Conservation (phyloP, 768 basidiomycete species). For the Boletus subparvulus region DNA sequence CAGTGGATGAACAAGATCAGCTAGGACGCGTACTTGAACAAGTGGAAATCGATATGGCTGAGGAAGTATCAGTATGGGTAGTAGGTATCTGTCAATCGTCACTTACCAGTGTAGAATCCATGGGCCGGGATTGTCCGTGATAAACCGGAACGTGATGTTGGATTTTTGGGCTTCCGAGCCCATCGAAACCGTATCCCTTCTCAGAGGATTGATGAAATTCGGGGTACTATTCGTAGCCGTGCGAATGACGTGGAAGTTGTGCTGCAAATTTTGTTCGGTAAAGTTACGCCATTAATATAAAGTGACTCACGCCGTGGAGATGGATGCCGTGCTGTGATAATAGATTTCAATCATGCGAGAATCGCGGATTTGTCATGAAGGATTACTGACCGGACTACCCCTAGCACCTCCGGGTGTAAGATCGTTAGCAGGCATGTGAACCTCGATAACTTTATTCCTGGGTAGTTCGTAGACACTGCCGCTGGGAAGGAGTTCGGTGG, state of each 20-base stretch:
- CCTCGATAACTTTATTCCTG: constrained; percentile 45
- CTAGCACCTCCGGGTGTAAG: constrained; percentile 31
- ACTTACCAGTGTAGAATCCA: constrained; percentile 50
- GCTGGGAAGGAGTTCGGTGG: constrained; percentile 47
- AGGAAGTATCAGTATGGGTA: not conserved
- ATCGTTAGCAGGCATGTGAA: constrained; percentile 45
- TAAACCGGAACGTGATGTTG: constrained; percentile 56
- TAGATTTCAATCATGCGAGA: not conserved
- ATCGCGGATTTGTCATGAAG: not conserved
- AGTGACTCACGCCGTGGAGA: constrained; percentile 38
- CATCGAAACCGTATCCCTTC: constrained; percentile 36
- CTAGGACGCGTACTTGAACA: constrained; percentile 19
- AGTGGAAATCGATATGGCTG: constrained; percentile 35
- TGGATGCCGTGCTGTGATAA: constrained; percentile 39
- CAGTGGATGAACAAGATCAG: not conserved
- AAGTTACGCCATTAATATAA: not conserved
- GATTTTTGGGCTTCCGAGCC: constrained; percentile 34
- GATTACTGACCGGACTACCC: constrained; percentile 35
- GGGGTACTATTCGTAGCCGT: constrained; percentile 29
- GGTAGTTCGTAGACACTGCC: constrained; percentile 50
- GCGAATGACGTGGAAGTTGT: constrained; percentile 40
- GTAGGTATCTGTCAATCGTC: not conserved
- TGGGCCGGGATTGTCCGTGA: constrained; percentile 65
- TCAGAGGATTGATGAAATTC: constrained; percentile 40
- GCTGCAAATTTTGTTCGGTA: constrained; percentile 23